Conservation (phyloP, 352 stramenopile genomes). For the Phytophthora agathidicida region DNA sequence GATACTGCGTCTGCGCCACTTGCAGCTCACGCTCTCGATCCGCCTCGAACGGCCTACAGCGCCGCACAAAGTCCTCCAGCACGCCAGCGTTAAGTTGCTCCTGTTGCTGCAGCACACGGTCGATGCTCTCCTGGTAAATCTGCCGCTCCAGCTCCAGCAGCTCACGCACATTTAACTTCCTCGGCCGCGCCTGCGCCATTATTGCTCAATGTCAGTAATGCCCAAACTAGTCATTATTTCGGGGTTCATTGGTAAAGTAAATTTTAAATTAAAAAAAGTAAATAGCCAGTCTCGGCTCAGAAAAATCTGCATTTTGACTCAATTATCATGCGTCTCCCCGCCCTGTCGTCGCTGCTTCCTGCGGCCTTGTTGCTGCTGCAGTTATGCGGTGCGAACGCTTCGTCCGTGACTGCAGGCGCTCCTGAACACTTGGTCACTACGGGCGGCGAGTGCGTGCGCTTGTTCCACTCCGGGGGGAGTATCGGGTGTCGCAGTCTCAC, state of each 20-base stretch:
- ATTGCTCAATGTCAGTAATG: background rate
- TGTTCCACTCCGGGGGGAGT: constrained; percentile 76
- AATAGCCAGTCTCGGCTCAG: constrained; percentile 31
- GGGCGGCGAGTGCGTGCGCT: constrained; percentile 75
- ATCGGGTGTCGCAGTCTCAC: constrained; percentile 70
- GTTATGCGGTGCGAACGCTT: constrained; percentile 27
- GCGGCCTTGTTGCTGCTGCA: constrained; percentile 23
- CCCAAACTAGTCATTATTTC: no score
- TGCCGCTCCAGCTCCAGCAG: constrained; percentile 81
- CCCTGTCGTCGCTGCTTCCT: constrained; percentile 17
- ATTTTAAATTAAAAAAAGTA: no score
- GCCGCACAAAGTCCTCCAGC: constrained; percentile 66
- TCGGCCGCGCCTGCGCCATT: constrained; percentile 2
- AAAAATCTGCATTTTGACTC: no score
- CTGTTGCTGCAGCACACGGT: constrained; percentile 59
- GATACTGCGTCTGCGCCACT: constrained; percentile 52
- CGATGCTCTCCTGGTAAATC: constrained; percentile 87
- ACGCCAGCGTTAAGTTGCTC: constrained; percentile 47
- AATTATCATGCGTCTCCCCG: constrained; percentile 32
- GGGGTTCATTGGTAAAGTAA: no score
- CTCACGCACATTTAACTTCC: constrained; percentile 63
- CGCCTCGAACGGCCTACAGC: constrained; percentile 64
- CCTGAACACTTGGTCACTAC: constrained; percentile 66
- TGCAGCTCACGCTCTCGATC: constrained; percentile 54
- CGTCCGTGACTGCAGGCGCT: constrained; percentile 65